Evolutionary conservation across 2,329 filamentous ascomycete genomes (phyloP).

Genomic region (Phyllosticta citrichinensis): DNA sequence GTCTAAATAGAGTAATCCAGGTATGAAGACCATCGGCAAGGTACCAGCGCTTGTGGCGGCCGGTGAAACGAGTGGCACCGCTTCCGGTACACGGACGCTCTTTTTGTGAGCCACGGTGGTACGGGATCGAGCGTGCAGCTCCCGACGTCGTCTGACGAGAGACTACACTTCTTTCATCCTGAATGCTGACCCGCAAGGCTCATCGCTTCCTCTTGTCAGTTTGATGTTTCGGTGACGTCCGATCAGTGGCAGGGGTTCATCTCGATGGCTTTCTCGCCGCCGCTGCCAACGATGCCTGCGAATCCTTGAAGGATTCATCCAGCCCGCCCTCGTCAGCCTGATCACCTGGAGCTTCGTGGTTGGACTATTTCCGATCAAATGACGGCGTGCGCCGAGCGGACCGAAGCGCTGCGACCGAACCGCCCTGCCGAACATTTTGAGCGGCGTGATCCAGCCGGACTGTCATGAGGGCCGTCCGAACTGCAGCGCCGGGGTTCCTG

Average conservation of each 20-base stretch:
- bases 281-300: not conserved
- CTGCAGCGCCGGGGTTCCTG: not conserved
- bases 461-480: conserved; percentile 6
- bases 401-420: not conserved
- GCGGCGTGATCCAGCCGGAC: not conserved
- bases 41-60: not conserved
- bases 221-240: not conserved
- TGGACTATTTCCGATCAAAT: not conserved
- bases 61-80: not conserved
- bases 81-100: not conserved
- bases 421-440: not conserved
- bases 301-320: not conserved
- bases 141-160: not conserved
- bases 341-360: conserved; percentile 1
- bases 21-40: not conserved
- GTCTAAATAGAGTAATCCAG: conserved; percentile 7
- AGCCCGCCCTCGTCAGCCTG: not conserved
- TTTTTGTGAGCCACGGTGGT: conserved; percentile 1
- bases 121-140: not conserved
- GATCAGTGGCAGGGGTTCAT: not conserved
- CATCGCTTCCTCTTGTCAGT: not conserved
- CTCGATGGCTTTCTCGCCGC: not conserved
- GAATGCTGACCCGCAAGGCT: not conserved
- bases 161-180: not conserved
- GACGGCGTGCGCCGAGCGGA: not conserved